Evolutionary conservation across 306 rosid genomes (phyloP).

Genomic region (Carpinus fangiana): DNA sequence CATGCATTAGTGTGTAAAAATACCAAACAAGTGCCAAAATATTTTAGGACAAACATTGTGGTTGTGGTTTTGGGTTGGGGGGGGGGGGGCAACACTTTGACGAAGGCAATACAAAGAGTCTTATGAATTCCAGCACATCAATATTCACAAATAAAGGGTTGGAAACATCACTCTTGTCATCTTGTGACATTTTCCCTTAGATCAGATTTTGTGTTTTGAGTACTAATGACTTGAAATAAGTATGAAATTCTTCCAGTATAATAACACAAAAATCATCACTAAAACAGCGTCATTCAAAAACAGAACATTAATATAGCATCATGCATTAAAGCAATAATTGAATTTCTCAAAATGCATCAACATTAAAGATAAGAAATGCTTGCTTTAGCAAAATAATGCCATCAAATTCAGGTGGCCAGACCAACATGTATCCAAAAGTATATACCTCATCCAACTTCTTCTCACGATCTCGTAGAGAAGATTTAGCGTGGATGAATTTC

Average conservation of each 20-base stretch:
- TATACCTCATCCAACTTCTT: conserved; percentile 94
- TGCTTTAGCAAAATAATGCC: neutral
- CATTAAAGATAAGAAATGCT: neutral
- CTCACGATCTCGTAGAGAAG: conserved; percentile 88
- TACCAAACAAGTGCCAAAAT: neutral
- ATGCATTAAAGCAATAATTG: neutral
- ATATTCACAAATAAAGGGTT: neutral
- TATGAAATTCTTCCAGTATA: neutral
- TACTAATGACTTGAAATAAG: no score
- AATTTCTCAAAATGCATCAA: neutral
- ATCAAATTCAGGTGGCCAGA: neutral
- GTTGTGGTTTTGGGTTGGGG: no score
- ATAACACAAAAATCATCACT: neutral
- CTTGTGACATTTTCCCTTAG: neutral
- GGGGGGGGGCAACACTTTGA: neutral
- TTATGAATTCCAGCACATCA: neutral
- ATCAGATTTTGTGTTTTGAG: neutral
- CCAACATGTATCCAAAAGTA: neutral
- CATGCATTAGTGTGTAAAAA: neutral
- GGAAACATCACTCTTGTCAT: conserved; percentile 1
- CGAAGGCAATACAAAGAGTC: neutral
- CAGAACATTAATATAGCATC: neutral
- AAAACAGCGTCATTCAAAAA: neutral
- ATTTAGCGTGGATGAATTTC: conserved; percentile 90
- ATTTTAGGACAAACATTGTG: neutral